A percentile compares a stretch with the other conserved stretches of the same genome.
Conservation (phyloP, 352 stramenopile species). For the Phytophthora litchii region DNA sequence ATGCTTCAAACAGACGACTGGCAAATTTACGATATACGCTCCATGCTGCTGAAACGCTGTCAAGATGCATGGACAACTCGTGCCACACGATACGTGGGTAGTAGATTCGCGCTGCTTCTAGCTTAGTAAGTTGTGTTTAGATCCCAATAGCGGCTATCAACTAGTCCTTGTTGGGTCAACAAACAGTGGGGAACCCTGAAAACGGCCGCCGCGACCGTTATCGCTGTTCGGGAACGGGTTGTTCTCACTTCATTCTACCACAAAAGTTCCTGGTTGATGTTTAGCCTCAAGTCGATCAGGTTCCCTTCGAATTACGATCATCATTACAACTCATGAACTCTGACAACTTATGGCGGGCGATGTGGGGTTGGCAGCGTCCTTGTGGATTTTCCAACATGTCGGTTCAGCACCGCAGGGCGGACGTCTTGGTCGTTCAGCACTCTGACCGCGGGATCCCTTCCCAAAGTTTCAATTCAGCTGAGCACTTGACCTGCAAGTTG, state of each 20-base stretch:
- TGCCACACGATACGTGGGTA: too few species aligned
- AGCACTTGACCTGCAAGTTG: background rate
- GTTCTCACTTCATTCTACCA: background rate
- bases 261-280: too few species aligned
- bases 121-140: background rate
- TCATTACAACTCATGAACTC: background rate
- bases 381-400: conserved; percentile 14
- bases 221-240: conserved; percentile 1
- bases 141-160: background rate
- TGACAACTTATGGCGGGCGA: too few species aligned
- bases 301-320: background rate
- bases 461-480: conserved; percentile 20
- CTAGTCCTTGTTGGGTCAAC: too few species aligned
- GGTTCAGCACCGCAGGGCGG: too few species aligned
- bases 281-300: too few species aligned
- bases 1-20: conserved; percentile 25
- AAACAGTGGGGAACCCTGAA: too few species aligned
- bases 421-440: too few species aligned
- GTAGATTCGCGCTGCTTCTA: too few species aligned
- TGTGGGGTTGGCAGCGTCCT: too few species aligned
- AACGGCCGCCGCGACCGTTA: too few species aligned
- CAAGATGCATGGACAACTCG: background rate
- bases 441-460: background rate
- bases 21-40: conserved; percentile 18
- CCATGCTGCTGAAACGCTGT: conserved; percentile 15